Evolutionary conservation across 129 eudicot genomes (phyloP), one percentile per base, ranked within the genome.

Genomic region (Helianthus tuberosus): DNA sequence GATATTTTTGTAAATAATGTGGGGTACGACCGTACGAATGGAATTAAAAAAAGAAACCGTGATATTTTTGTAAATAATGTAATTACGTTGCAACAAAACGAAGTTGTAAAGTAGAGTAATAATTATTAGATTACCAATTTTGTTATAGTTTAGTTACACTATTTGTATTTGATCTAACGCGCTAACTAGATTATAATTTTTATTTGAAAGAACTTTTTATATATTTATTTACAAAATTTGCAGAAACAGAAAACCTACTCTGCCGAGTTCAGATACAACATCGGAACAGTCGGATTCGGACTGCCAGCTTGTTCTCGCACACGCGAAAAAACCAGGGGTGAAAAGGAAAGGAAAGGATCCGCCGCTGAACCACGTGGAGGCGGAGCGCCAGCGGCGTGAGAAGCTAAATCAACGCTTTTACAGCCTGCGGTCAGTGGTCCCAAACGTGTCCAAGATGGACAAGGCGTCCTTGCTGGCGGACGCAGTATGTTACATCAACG

Each of bases 361-460:
- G 6, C 86, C 83, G 2, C 14, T 69, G 60, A 80, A 84, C 85
- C 92, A 84, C 61, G 88, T 89, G 75, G 93, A 89, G 82, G 93
- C 93, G 27, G 96, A 89, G 89, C 69, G 96, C 66, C 96, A 85
- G 75, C 62, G 96, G 41, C 65, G 93, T 64, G 93, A 90, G 86
- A 90, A 83, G 84, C 88, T 87, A 41, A 90, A 90, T 85, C 83
- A 76, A 49, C 86, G 96, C 5, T 87, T 90, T 81, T 90, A 90
- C 78, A 86, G 81, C 6, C 79, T 90, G 11, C 85, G 96, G 4
- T 78, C 93, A 1, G 91, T 87, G 54, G 93, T 87, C 15, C 93
- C 96, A 1, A 81, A 90, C 25, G 91, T 90, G 4, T 87, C 96
- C 11, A 77, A 82, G 50, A 87, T 87, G 90, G 92, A 89, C 84